Conservation (phyloP, 1,139 yeast species). For the Taphrina pruni region DNA sequence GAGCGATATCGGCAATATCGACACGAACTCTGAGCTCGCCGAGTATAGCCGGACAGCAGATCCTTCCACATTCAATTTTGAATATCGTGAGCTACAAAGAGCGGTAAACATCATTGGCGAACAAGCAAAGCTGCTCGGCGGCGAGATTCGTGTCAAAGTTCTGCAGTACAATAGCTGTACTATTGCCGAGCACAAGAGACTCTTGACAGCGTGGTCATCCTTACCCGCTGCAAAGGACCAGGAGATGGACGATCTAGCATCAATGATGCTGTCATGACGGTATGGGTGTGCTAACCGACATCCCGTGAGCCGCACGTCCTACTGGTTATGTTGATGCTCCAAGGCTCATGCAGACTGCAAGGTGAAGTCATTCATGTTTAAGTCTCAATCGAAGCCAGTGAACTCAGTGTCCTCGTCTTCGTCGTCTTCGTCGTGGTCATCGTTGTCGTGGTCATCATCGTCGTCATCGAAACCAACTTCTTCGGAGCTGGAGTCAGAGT, state of each 20-base stretch:
- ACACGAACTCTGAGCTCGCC: conserved; percentile 10
- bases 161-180: conserved; percentile 11
- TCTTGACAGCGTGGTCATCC: conserved; percentile 14
- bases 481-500: neutral
- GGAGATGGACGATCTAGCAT: conserved; percentile 27
- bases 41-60: conserved; percentile 13
- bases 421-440: conserved; percentile 6
- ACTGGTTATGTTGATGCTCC: too few relatives aligned
- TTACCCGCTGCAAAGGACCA: neutral
- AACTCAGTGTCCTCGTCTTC: conserved; percentile 30
- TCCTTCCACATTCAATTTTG: conserved; percentile 8
- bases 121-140: neutral
- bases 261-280: conserved; percentile 18
- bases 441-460: conserved; percentile 13
- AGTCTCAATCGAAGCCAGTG: conserved; percentile 18
- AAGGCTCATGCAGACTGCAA: too few relatives aligned
- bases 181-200: neutral
- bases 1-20: conserved; percentile 1
- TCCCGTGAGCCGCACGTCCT: too few relatives aligned
- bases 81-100: conserved; percentile 18
- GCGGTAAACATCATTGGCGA: conserved; percentile 15
- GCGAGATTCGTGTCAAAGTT: conserved; percentile 15
- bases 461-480: conserved; percentile 21
- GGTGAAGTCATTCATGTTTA: neutral
- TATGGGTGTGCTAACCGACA: too few relatives aligned